Evolutionary conservation across 179 eudicot genomes (phyloP).

Genomic region (Pouteria campechiana): DNA sequence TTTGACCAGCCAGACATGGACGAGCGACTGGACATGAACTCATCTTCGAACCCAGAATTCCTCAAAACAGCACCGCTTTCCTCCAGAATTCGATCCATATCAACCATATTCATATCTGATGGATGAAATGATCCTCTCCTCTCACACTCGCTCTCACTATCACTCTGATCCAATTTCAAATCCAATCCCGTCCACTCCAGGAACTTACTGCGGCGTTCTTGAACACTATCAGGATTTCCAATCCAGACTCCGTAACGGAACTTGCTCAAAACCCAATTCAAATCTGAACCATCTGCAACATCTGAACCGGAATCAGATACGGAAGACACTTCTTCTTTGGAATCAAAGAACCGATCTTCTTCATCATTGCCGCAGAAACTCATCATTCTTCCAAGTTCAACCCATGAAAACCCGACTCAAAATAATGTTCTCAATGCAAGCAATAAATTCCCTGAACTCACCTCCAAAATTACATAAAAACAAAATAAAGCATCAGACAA

Average conservation of each 20-base stretch:
- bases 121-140: too few species aligned
- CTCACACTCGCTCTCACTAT: neutral
- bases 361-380: slow-evolving; percentile 33
- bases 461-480: slow-evolving; percentile 9
- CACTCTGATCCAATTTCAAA: neutral
- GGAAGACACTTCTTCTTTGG: slow-evolving; percentile 37
- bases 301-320: slow-evolving; percentile 11
- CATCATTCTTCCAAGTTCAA: slow-evolving; percentile 49
- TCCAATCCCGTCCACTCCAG: slow-evolving; percentile 41
- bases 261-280: slow-evolving; percentile 14
- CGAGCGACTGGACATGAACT: slow-evolving; percentile 31
- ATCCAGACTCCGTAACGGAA: slow-evolving; percentile 45
- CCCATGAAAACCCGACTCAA: slow-evolving; percentile 51
- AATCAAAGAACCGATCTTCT: slow-evolving; percentile 55
- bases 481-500: slow-evolving; percentile 7
- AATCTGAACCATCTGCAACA: slow-evolving; percentile 1
- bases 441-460: slow-evolving; percentile 33
- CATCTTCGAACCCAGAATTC: slow-evolving; percentile 18
- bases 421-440: slow-evolving; percentile 35
- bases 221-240: slow-evolving; percentile 45
- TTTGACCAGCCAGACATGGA: slow-evolving; percentile 25
- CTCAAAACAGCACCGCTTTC: slow-evolving; percentile 30
- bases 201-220: slow-evolving; percentile 55
- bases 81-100: slow-evolving; percentile 18
- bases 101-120: too few species aligned